Conservation (phyloP, 495 filamentous ascomycete genomes). For the Trichoderma asperelloides region DNA sequence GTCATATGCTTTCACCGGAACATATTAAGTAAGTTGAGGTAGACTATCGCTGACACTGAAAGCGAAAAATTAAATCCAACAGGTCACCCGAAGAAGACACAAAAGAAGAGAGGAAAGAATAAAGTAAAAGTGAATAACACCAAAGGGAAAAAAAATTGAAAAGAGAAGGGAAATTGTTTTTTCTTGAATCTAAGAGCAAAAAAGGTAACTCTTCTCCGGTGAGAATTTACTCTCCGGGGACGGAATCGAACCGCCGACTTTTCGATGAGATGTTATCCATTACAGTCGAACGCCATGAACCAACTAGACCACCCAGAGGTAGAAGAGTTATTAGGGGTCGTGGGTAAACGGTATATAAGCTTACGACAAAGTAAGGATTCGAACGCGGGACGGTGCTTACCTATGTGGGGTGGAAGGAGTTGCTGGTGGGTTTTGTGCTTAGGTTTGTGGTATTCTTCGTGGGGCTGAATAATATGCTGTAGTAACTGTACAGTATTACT, state of each 20-base stretch:
- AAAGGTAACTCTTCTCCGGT: constrained; percentile 5
- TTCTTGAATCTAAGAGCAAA: background rate
- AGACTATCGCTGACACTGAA: too few relatives aligned
- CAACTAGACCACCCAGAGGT: constrained; percentile 8
- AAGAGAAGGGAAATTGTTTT: background rate
- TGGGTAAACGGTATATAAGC: background rate
- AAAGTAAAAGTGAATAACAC: background rate
- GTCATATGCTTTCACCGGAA: too few relatives aligned
- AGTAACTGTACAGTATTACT: too few relatives aligned
- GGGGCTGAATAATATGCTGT: too few relatives aligned
- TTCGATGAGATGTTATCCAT: constrained; percentile 2
- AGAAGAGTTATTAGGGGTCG: background rate
- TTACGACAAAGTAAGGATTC: background rate
- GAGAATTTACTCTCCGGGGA: constrained; percentile 4
- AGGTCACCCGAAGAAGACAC: background rate
- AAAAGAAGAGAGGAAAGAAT: background rate
- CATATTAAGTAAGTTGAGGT: too few relatives aligned
- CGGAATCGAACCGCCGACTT: constrained; percentile 6
- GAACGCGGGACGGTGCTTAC: background rate
- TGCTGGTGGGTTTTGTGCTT: background rate
- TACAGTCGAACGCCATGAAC: constrained; percentile 5
- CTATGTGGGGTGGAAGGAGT: background rate
- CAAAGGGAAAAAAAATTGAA: background rate
- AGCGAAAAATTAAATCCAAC: background rate
- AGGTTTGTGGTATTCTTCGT: background rate